Conservation (phyloP, 305 asterid species). For the Rubia tinctorum region DNA sequence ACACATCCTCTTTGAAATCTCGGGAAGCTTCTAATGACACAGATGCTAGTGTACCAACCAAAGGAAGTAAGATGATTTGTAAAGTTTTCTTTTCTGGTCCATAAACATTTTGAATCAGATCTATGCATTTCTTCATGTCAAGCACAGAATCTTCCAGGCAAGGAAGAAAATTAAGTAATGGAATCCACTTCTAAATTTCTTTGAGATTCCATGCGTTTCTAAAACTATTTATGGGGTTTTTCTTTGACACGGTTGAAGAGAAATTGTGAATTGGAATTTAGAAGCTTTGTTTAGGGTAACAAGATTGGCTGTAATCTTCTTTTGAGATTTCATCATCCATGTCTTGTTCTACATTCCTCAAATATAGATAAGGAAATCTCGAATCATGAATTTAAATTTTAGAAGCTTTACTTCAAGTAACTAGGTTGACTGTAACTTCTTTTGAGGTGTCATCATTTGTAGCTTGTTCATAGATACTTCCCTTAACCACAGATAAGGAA, state of each 20-base stretch:
- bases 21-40: constrained; percentile 49
- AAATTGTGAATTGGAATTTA: not conserved
- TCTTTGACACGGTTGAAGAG: not conserved
- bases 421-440: not conserved
- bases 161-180: not conserved
- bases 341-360: not conserved
- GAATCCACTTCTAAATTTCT: not conserved
- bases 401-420: not conserved
- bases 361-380: no score
- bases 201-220: not conserved
- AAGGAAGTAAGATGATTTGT: constrained; percentile 48
- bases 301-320: not conserved
- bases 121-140: not conserved
- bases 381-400: not conserved
- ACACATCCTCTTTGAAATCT: constrained; percentile 39
- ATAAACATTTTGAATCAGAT: not conserved
- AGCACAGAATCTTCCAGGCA: not conserved
- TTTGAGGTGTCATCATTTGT: not conserved
- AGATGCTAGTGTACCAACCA: constrained; percentile 50
- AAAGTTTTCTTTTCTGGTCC: not conserved
- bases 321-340: no score
- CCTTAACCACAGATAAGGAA: not conserved
- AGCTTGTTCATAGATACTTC: not conserved
- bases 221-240: not conserved
- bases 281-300: not conserved